These are phyloP conservation scores for Hibiscus trionum DNA, from an alignment of 345 rosid species.

Conservation along the genomic window DNA sequence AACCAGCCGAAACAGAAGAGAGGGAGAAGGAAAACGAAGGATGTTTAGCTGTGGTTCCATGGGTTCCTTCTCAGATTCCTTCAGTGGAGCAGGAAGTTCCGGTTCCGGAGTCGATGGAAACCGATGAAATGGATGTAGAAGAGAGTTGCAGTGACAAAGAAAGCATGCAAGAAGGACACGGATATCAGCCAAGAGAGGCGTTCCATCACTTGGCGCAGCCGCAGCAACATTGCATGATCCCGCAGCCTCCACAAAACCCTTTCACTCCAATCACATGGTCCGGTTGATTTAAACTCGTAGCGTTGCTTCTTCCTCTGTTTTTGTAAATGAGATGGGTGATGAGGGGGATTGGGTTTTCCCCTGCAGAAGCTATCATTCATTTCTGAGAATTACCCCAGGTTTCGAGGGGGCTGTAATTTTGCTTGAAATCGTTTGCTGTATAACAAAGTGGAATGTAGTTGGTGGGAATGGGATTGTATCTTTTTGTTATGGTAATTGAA, in stretches of 20 bases:
- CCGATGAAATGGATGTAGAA: slow-evolving; percentile 20
- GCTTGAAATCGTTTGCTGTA: too few relatives aligned
- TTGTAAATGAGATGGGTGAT: neutral
- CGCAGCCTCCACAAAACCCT: slow-evolving; percentile 6
- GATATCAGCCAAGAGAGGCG: neutral
- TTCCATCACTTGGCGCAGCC: slow-evolving; percentile 3
- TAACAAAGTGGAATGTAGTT: too few relatives aligned
- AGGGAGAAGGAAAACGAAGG: neutral
- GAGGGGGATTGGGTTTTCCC: too few relatives aligned
- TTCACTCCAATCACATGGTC: slow-evolving; percentile 13
- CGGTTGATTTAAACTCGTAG: neutral
- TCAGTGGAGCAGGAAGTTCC: slow-evolving; percentile 6
- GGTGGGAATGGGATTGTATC: too few relatives aligned
- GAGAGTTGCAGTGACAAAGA: neutral
- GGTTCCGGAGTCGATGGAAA: slow-evolving; percentile 40
- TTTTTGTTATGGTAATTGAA: too few relatives aligned
- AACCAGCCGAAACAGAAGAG: slow-evolving; percentile 5
- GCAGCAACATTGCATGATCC: slow-evolving; percentile 8
- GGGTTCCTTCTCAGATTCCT: slow-evolving; percentile 36
- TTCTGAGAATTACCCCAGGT: too few relatives aligned
- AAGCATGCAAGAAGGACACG: neutral
- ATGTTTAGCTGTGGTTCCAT: slow-evolving; percentile 49
- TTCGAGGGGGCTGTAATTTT: too few relatives aligned
- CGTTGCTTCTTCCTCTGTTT: neutral
- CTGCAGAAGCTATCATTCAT: too few relatives aligned